Evolutionary conservation across 2,329 filamentous ascomycete genomes (phyloP), one percentile per base, ranked within the genome.

Genomic region (Calonectria naviculata): DNA sequence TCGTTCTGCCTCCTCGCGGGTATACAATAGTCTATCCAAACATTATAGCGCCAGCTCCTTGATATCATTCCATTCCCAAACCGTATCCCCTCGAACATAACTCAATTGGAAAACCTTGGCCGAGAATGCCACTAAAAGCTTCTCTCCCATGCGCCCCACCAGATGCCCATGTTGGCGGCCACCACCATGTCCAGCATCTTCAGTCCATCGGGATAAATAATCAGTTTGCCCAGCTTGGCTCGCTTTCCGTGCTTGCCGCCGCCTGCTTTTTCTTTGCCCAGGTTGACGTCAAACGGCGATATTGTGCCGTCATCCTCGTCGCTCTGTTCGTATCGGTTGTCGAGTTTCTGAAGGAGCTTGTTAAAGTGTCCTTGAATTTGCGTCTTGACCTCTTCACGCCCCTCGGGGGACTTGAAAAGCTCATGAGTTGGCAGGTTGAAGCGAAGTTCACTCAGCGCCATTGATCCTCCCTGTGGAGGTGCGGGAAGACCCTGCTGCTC

Each of bases 101-200:
- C 52, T 9, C 26, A 46, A 41, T 21, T 17, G 61, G 12, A 66
- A 65, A 29, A 24, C 3, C 10, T n/a, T 24, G 15, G 31, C 26
- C 38, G 12, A 38, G 21, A 65, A 65, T 56, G 34, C 9, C 46
- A 28, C 78, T 74, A 84, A 70, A 84, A 84, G 79, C 83, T 87
- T 78, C 85, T 87, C 77, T 94, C 93, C 89, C 95, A 98, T 5
- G 94, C 91, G 77, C 92, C 92, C 95, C 96, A 98, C 94, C 95
- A 99, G 19, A 98, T 86, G 1, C 94, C 95, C 84, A 99, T 90
- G 80, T 98, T 98, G 13, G 95, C 93, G 5, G 96, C 94, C 24
- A 99, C 94, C 0, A 97, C 87, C 70, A 99, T 83, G 86, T 99
- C 97, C 78, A 98, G 83, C 96, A 99, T 98, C 86, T 97, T 97